A percentile compares a stretch with the other conserved stretches of the same genome.
Evolutionary conservation across 2,329 filamentous ascomycete species (phyloP).

Genomic region (Neofusicoccum parvum): DNA sequence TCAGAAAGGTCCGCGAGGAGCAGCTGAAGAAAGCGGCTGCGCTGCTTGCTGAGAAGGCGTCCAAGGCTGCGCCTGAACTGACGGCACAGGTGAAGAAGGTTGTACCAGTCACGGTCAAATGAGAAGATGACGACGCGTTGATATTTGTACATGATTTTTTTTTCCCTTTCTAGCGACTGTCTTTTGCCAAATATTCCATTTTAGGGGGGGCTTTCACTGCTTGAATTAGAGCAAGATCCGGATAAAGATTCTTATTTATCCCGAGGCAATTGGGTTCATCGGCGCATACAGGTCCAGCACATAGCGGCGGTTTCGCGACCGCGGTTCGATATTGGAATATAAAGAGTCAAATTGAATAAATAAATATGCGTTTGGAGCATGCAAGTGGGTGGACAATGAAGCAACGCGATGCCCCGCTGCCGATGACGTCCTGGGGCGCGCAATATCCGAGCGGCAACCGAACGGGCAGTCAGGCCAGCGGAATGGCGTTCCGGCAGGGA

Average conservation of each 20-base stretch:
- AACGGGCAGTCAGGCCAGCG: not conserved
- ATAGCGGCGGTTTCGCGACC: not conserved
- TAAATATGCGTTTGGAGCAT: no score
- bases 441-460: not conserved
- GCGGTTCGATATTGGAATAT: not conserved
- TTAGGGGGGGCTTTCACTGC: not conserved
- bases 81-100: conserved; percentile 52
- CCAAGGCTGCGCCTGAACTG: conserved; percentile 31
- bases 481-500: not conserved
- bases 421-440: conserved; percentile 3
- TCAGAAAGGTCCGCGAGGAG: conserved; percentile 69
- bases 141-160: not conserved
- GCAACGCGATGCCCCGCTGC: not conserved
- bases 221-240: conserved; percentile 12
- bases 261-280: not conserved
- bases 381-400: no score
- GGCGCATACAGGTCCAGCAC: not conserved
- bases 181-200: not conserved
- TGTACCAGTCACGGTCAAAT: conserved; percentile 44
- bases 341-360: not conserved
- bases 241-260: not conserved
- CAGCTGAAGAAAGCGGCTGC: conserved; percentile 70
- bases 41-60: conserved; percentile 60
- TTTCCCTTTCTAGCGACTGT: not conserved
- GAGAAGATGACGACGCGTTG: not conserved